These are phyloP conservation scores for Podaxis rugospora DNA, from an alignment of 768 basidiomycete species.

Conservation along the genomic window DNA sequence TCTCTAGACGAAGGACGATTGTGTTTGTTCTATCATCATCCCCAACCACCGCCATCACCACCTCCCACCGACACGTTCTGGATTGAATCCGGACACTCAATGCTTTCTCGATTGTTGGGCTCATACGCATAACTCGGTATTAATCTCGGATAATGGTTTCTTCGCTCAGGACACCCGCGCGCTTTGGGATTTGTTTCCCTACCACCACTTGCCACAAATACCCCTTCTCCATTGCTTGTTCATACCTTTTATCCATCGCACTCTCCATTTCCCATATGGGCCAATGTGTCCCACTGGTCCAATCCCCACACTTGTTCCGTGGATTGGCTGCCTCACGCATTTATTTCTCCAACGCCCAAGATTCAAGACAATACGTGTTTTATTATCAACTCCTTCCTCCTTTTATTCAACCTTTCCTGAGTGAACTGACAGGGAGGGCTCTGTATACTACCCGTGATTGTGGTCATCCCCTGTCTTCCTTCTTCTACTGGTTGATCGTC, in stretches of 20 bases:
- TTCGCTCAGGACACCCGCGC: slow-evolving; percentile 12
- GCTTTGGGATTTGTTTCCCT: background rate
- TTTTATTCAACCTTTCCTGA: background rate
- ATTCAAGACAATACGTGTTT: slow-evolving; percentile 9
- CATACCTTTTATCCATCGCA: background rate
- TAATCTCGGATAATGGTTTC: slow-evolving; percentile 10
- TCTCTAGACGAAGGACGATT: slow-evolving; percentile 10
- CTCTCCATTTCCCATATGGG: background rate
- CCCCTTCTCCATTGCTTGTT: background rate
- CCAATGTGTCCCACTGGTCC: background rate
- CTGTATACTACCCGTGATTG: slow-evolving; percentile 6
- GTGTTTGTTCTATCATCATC: slow-evolving; percentile 6
- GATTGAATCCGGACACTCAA: slow-evolving; percentile 10
- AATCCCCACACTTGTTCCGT: background rate
- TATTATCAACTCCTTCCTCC: slow-evolving; percentile 1
- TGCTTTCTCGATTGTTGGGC: slow-evolving; percentile 9
- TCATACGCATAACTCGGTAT: slow-evolving; percentile 4
- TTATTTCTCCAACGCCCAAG: background rate
- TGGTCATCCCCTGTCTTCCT: background rate
- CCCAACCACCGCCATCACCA: background rate
- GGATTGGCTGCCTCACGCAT: background rate
- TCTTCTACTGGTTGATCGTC: background rate
- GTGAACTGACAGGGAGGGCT: background rate
- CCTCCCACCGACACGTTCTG: slow-evolving; percentile 1
- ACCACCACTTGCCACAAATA: background rate